These are phyloP conservation scores for Xylariaceae sp. DNA, from an alignment of 2,329 filamentous ascomycete species.

Conservation along the genomic window DNA sequence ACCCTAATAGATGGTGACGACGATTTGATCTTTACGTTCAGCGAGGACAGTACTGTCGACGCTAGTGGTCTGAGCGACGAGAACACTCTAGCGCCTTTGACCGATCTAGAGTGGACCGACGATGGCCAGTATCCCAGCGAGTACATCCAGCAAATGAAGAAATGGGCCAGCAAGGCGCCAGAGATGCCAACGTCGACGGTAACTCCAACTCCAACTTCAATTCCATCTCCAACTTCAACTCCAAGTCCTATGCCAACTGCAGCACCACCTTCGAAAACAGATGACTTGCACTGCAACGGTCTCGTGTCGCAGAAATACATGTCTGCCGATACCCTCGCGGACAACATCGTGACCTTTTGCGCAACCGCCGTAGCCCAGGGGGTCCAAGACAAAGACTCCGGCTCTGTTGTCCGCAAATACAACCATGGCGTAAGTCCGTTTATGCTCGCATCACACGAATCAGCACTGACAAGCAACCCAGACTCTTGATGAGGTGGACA, in stretches of 20 bases:
- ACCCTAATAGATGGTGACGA: slow-evolving; percentile 1
- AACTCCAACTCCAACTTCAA: slow-evolving; percentile 6
- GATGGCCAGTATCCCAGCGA: slow-evolving; percentile 7
- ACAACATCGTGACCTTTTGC: slow-evolving; percentile 5
- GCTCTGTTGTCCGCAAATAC: slow-evolving; percentile 3
- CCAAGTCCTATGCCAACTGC: slow-evolving; percentile 7
- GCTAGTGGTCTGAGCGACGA: slow-evolving; percentile 3
- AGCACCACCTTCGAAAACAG: slow-evolving; percentile 3
- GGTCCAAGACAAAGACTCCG: slow-evolving; percentile 6
- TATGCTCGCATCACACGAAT: slow-evolving; percentile 6
- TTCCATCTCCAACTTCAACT: no score
- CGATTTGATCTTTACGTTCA: slow-evolving; percentile 5
- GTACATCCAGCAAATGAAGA: slow-evolving; percentile 7
- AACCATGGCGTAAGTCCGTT: slow-evolving; percentile 2
- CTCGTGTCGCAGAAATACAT: slow-evolving; percentile 5
- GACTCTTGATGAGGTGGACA: slow-evolving; percentile 8
- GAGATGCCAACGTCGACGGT: slow-evolving; percentile 4
- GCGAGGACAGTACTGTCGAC: slow-evolving; percentile 1
- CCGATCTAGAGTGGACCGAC: slow-evolving; percentile 8
- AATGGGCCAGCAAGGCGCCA: slow-evolving; percentile 6
- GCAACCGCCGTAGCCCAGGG: slow-evolving; percentile 4
- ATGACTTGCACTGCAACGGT: slow-evolving; percentile 7
- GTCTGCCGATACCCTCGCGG: slow-evolving; percentile 4
- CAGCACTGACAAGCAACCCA: slow-evolving; percentile 7
- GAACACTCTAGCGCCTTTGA: slow-evolving; percentile 6